Conservation (phyloP, 768 basidiomycete genomes). For the Tylopilus felleus region DNA sequence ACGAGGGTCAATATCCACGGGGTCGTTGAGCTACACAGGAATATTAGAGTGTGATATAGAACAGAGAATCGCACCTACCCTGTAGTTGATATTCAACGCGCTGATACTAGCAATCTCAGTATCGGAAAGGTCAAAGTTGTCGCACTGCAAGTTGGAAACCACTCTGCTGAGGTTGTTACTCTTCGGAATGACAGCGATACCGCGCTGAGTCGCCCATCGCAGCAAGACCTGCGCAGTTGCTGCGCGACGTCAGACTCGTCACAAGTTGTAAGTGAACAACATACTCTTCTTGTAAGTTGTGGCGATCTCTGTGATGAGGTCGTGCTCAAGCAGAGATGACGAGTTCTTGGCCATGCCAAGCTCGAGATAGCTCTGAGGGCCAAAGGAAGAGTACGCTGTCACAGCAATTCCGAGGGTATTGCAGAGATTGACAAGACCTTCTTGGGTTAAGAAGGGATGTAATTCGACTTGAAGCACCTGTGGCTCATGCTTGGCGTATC, state of each 20-base stretch:
- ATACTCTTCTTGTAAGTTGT: slow-evolving; percentile 51
- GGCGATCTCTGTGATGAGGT: slow-evolving; percentile 44
- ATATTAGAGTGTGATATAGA: slow-evolving; percentile 3
- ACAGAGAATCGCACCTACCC: slow-evolving; percentile 43
- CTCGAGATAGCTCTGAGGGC: slow-evolving; percentile 58
- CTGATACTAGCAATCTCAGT: slow-evolving; percentile 57
- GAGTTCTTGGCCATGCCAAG: slow-evolving; percentile 55
- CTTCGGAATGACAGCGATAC: slow-evolving; percentile 76
- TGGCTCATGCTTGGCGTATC: slow-evolving; percentile 67
- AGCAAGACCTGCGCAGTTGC: slow-evolving; percentile 65
- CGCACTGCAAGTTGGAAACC: slow-evolving; percentile 44
- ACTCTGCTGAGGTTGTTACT: slow-evolving; percentile 43
- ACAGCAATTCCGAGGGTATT: slow-evolving; percentile 46
- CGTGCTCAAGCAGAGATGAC: slow-evolving; percentile 52
- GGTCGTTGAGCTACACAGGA: slow-evolving; percentile 59
- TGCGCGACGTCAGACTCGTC: slow-evolving; percentile 6
- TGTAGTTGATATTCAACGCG: slow-evolving; percentile 56
- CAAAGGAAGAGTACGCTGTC: slow-evolving; percentile 57
- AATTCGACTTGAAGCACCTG: slow-evolving; percentile 59
- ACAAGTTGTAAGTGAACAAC: background rate
- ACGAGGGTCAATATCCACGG: slow-evolving; percentile 60
- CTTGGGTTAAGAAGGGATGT: slow-evolving; percentile 54
- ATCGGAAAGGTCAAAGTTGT: slow-evolving; percentile 49
- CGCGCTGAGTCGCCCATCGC: slow-evolving; percentile 76
- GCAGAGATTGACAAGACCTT: slow-evolving; percentile 42